Evolutionary conservation across 2,329 filamentous ascomycete species (phyloP), one percentile per base, ranked within the genome.

Genomic region (Trichophyton equinum): DNA sequence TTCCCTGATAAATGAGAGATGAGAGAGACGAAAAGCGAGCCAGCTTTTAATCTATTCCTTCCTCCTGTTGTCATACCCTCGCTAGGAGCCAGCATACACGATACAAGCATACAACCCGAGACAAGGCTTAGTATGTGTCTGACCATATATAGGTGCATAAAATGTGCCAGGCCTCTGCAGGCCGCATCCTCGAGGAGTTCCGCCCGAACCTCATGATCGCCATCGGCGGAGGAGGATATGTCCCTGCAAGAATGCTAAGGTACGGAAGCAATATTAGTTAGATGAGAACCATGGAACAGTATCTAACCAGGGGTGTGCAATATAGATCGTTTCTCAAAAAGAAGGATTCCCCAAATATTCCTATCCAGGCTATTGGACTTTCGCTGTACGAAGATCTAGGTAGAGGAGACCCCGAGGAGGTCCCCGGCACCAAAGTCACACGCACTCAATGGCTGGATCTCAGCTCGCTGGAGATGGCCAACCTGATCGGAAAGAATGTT

Each of bases 371-470:
- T 66, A 99, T 99, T 74, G 94, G 94, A 57, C 87, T 99, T 65
- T 97, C 92, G 22, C 86, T 99, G 61, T 99, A 99, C 81, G 94
- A 99, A 78, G 82, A 85, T 65, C 86, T 97, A 56, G 79, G 79
- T 63, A 80, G 81, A 64, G 81, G 82, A 62, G 78, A 78, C 58
- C 77, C 79, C 61, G 80, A 89, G 70, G 94, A 99, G 77, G 78
- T 81, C 65, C 86, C 88, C 49, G 92, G 92, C 67, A 96, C 89
- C 66, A 94, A 95, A 78, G 94, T 99, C 68, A 97, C 90, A 47
- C 88, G 94, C 68, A 97, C 94, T 44, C 94, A 99, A 82, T 99
- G 94, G 94, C 85, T 99, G 62, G 94, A 99, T 75, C 79, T 99
- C 63, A 88, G 82, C 65, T 87, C 86, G 56, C 82, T 96, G 66